Conservation (phyloP, 352 stramenopile genomes). For the Globisporangium takayamanum region DNA sequence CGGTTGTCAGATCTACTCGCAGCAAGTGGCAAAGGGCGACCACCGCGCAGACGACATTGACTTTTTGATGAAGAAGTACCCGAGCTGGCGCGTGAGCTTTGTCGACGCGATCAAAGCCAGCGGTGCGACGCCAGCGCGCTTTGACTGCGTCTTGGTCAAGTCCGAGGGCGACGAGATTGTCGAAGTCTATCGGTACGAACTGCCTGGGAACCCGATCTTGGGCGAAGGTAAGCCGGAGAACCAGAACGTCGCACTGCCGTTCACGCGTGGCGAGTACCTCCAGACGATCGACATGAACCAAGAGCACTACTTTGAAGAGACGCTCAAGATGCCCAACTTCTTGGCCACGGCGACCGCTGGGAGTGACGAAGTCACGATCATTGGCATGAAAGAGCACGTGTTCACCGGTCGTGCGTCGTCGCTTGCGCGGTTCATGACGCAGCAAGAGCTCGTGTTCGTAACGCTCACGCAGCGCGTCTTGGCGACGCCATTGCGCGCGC, state of each 20-base stretch:
- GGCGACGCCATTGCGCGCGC: slow-evolving; percentile 60
- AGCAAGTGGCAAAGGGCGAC: slow-evolving; percentile 69
- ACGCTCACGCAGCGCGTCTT: slow-evolving; percentile 81
- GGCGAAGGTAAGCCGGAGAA: slow-evolving; percentile 87
- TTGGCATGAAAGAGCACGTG: slow-evolving; percentile 88
- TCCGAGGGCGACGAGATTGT: slow-evolving; percentile 74
- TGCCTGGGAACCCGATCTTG: slow-evolving; percentile 85
- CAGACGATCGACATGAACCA: slow-evolving; percentile 91
- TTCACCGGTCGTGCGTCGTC: slow-evolving; percentile 85
- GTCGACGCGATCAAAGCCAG: slow-evolving; percentile 64
- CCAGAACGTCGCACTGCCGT: slow-evolving; percentile 83
- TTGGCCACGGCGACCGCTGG: slow-evolving; percentile 53
- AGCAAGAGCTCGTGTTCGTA: slow-evolving; percentile 85
- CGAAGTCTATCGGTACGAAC: slow-evolving; percentile 83
- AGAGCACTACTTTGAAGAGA: slow-evolving; percentile 86
- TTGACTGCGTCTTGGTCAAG: slow-evolving; percentile 80
- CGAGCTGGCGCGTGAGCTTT: slow-evolving; percentile 85
- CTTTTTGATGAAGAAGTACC: slow-evolving; percentile 84
- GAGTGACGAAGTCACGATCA: slow-evolving; percentile 71
- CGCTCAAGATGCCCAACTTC: slow-evolving; percentile 86
- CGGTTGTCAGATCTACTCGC: slow-evolving; percentile 82
- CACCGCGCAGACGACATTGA: slow-evolving; percentile 86
- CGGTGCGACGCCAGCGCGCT: slow-evolving; percentile 27
- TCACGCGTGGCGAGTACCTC: slow-evolving; percentile 82
- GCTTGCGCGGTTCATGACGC: slow-evolving; percentile 82